Evolutionary conservation across 495 filamentous ascomycete genomes (phyloP), one percentile per base, ranked within the genome.

Genomic region (Lophiotrema nucula): DNA sequence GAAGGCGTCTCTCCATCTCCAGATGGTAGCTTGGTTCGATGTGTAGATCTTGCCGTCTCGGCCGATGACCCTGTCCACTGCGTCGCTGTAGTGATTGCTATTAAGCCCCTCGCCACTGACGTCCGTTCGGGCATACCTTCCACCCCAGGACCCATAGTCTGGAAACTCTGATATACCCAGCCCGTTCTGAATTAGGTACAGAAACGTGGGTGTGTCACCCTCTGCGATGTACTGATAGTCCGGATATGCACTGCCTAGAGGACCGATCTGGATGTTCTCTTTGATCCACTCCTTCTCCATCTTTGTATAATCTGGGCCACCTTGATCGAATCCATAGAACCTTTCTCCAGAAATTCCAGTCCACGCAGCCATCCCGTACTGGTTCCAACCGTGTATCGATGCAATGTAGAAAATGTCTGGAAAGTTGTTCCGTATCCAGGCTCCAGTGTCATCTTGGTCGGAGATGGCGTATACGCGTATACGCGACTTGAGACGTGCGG

Each of bases 361-460:
- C 78, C 77, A 80, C 2, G 77, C 69, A 0, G 76, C 77, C 19
- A 77, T 57, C 3, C 74, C 74, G 50, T 79, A 79, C 43, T 74
- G 66, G 53, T 75, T 76, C 72, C 73, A 80, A 26, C 71, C 77
- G 53, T 78, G 75, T 3, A 74, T 60, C 13, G 73, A 76, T 6
- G 58, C 64, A 43, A 79, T 78, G 61, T 76, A 79, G 60, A 76
- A 76, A 22, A 79, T 56, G 28, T 74, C 73, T 0, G 77, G 74
- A 58, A 70, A 79, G 8, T 70, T 66, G 22, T 66, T 53, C 1
- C 77, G 73, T 44, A 79, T 76, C 78, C 78, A 80, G 3, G 70
- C 52, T 0, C 74, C 76, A 0, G 75, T 75, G 52, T 80, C 72
- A 54, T 80, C 78, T 58, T 79, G 78, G 62, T 79, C 77, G 8